These are phyloP conservation scores for Artemisia tridentata DNA, from an alignment of 129 eudicot genomes.

Conservation along the genomic window DNA sequence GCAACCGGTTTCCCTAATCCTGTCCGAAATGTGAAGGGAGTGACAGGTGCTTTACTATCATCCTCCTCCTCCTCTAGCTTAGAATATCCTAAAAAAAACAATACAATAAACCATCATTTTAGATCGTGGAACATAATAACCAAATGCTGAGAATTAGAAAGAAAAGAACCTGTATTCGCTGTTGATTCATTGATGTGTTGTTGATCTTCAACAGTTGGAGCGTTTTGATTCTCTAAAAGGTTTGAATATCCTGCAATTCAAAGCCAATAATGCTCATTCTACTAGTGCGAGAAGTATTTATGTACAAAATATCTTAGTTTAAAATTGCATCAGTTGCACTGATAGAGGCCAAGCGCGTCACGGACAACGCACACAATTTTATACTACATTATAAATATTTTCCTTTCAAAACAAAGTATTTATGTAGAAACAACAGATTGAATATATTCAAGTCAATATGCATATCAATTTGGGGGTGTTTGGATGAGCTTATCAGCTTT, in stretches of 20 bases:
- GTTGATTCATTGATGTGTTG: no score
- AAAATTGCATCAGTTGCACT: no score
- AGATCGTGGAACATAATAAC: no score
- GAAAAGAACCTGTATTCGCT: constrained; percentile 32
- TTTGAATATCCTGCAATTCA: constrained; percentile 35
- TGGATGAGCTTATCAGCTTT: no score
- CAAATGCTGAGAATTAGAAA: neutral
- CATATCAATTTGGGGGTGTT: no score
- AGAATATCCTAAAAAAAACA: constrained; percentile 37
- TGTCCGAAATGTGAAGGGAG: constrained; percentile 39
- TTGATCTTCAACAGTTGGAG: neutral
- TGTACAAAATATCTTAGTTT: no score
- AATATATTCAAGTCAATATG: no score
- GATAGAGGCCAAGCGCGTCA: no score
- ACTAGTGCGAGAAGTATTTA: neutral
- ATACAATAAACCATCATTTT: neutral
- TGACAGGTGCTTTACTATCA: constrained; percentile 12
- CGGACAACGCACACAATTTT: no score
- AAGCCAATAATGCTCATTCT: neutral
- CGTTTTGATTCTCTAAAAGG: constrained; percentile 11
- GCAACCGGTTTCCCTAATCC: constrained; percentile 42
- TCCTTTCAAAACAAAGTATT: neutral
- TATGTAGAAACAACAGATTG: no score
- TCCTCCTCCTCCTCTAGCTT: constrained; percentile 12
- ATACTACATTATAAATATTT: neutral